Evolutionary conservation across 805 yeast genomes (phyloP).

Genomic region (Saturnispora gosingensis): DNA sequence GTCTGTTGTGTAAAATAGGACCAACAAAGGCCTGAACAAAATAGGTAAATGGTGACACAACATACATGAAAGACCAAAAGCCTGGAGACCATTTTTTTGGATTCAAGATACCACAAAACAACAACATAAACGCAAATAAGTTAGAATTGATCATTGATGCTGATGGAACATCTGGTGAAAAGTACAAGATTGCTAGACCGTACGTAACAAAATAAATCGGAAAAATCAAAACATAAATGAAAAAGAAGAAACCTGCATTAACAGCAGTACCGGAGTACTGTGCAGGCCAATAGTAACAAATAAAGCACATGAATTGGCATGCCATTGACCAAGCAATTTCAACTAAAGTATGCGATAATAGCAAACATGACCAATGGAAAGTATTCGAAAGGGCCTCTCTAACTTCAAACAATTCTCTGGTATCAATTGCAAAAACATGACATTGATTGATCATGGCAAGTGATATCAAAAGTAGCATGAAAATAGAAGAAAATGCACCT

Average conservation of each 20-base stretch:
- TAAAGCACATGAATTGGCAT: slow-evolving; percentile 39
- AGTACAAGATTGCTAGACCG: slow-evolving; percentile 46
- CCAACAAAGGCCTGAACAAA: slow-evolving; percentile 52
- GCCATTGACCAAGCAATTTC: slow-evolving; percentile 56
- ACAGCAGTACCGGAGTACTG: slow-evolving; percentile 29
- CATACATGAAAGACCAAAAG: slow-evolving; percentile 78
- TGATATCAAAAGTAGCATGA: slow-evolving; percentile 50
- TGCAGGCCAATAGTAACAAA: slow-evolving; percentile 30
- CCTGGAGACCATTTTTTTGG: slow-evolving; percentile 54
- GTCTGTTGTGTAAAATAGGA: slow-evolving; percentile 38
- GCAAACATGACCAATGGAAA: slow-evolving; percentile 57
- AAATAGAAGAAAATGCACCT: slow-evolving; percentile 43
- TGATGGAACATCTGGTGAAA: slow-evolving; percentile 57
- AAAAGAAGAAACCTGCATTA: slow-evolving; percentile 41
- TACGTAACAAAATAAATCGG: slow-evolving; percentile 41
- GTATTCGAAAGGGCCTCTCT: slow-evolving; percentile 64
- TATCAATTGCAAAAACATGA: slow-evolving; percentile 46
- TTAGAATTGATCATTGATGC: slow-evolving; percentile 53
- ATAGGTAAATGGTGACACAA: slow-evolving; percentile 61
- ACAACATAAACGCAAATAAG: slow-evolving; percentile 46
- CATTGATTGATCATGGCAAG: slow-evolving; percentile 56
- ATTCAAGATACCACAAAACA: slow-evolving; percentile 62
- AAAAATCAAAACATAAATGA: slow-evolving; percentile 30
- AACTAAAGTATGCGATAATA: slow-evolving; percentile 41
- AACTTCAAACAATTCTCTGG: slow-evolving; percentile 57